Base-by-base conservation (phyloP, 2,329 filamentous ascomycete genomes). In the Penicillium polonicum region DNA sequence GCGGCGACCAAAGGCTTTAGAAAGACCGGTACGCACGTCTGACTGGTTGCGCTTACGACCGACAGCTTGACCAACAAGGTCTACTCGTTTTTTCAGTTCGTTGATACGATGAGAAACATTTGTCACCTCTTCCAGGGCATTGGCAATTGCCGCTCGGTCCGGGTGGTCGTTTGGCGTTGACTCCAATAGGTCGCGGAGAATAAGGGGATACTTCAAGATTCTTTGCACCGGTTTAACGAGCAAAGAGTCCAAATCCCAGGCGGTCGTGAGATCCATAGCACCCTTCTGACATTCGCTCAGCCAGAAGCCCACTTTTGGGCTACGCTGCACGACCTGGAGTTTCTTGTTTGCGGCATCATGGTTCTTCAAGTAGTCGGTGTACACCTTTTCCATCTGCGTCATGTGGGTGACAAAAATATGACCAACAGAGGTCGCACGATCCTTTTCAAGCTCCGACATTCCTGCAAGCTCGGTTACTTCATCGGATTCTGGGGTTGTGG, bases 201-300 rank as follows among this genome's bases (percentile, higher is more conserved):
- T 80, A 45, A 96, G 87, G 4, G 92, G 92, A 70, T 97, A 99
- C 70, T 97, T 97, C 35, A 93, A 88, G 61, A 97, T 88, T 48
- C 94, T 86, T 76, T 99, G 94, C 73, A 96, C 92, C 2, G 94
- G 94, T 75, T 99, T 99, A 70, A 99, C 93, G 21, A 99, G 83
- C n/a, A 99, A 81, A 0, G 94, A 96, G 73, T 97, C 92, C 60
- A 99, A 76, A 73, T 96, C 90, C 94, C 94, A 99, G 0, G 94
- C 93, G 27, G 88, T 86, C 0, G 94, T 99, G 62, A 99, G 83
- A 71, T 97, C 94, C 66, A 91, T 90, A 13, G 93, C 92, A 69
- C 93, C 92, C 66, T 91, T 87, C 69, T 94, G 92, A 75, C 94
- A 99, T 74, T 97, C 93, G 58, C 88, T 88, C 48, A 97, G 81